Base-by-base conservation (phyloP, 805 yeast species). In the Saccharomycopsis sp. region DNA sequence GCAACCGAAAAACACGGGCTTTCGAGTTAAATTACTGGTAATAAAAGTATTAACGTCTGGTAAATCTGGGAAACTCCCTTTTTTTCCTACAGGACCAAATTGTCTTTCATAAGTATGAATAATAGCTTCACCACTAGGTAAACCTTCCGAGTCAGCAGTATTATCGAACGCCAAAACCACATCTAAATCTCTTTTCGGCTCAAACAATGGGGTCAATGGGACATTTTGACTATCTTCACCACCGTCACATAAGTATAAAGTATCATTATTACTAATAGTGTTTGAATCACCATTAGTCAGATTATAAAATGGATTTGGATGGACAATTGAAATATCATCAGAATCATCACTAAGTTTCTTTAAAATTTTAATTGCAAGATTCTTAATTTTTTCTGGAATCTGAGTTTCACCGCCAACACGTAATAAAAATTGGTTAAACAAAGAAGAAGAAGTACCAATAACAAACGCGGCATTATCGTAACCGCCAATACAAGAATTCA, bases 1-100 rank as follows among this genome's bases (percentile, higher is more conserved):
- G 62, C 96, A 86, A 26, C 96, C 96, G 59, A 86, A 86, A 64
- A 87, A 86, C 1, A 82, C 70, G 41, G 95, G 95, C 48, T 64
- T 71, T 5, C 79, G 67, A 9, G 85, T 80, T 50, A 85, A 66
- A 46, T 81, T 82, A 51, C 65, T 53, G 47, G 72, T 70, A 21
- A 75, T 57, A 59, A 85, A 82, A 0, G 87, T 73, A 35, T 70
- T 62, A 21, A 59, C 65, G 58, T 77, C 88, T 9, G 95, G 95
- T 44, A 85, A 88, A 53, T 83, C 75, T 6, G 95, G 95, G 70
- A 82, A 84, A 2, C 79, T 66, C 20, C 84, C 73, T 40, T 76
- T 74, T 50, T 72, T 68, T 22, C 80, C 81, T 52, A 72, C 71
- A 16, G 53, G 32, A 4, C 54, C 47, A 52, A 77, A 79, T 61